Percentiles rank a stretch among this genome's conserved stretches.
These are phyloP conservation scores for Thermothielavioides terrestris DNA, from an alignment of 495 filamentous ascomycete species.

Conservation along the genomic window DNA sequence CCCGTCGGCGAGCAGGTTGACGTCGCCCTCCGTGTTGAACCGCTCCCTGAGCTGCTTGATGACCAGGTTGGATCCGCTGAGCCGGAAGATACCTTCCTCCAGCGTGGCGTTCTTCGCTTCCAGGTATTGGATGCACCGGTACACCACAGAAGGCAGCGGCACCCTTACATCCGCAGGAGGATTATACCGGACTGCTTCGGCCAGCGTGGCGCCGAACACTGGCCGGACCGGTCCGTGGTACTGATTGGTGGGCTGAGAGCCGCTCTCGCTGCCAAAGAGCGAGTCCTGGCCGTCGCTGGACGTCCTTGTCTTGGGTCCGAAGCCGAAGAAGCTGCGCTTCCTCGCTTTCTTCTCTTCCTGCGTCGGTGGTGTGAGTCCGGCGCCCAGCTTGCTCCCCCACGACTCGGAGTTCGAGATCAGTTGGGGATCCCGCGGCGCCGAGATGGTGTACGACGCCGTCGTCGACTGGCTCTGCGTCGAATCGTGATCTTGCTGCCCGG, in stretches of 20 bases:
- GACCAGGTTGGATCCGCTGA: conserved; percentile 89
- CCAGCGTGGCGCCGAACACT: conserved; percentile 78
- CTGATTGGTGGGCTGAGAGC: conserved; percentile 29
- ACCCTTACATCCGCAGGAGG: conserved; percentile 60
- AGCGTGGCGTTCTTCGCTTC: conserved; percentile 69
- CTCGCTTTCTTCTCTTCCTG: conserved; percentile 69
- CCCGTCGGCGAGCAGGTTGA: conserved; percentile 75
- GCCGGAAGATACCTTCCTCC: conserved; percentile 93
- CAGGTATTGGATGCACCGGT: conserved; percentile 92
- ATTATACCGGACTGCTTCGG: conserved; percentile 77
- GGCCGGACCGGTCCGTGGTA: conserved; percentile 53
- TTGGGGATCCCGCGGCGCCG: conserved; percentile 75
- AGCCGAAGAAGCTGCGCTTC: conserved; percentile 93
- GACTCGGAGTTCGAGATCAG: conserved; percentile 77
- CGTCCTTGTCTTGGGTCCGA: conserved; percentile 51
- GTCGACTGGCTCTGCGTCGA: conserved; percentile 26
- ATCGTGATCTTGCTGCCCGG: conserved; percentile 18
- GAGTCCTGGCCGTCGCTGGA: conserved; percentile 43
- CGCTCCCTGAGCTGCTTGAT: conserved; percentile 85
- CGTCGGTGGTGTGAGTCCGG: conserved; percentile 38
- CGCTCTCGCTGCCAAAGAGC: conserved; percentile 32
- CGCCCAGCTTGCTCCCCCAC: conserved; percentile 69
- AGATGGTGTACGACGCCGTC: conserved; percentile 55
- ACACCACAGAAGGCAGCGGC: conserved; percentile 87
- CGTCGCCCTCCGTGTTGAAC: conserved; percentile 90